Conservation (phyloP, 2,329 filamentous ascomycete species). For the Aureobasidium namibiae region DNA sequence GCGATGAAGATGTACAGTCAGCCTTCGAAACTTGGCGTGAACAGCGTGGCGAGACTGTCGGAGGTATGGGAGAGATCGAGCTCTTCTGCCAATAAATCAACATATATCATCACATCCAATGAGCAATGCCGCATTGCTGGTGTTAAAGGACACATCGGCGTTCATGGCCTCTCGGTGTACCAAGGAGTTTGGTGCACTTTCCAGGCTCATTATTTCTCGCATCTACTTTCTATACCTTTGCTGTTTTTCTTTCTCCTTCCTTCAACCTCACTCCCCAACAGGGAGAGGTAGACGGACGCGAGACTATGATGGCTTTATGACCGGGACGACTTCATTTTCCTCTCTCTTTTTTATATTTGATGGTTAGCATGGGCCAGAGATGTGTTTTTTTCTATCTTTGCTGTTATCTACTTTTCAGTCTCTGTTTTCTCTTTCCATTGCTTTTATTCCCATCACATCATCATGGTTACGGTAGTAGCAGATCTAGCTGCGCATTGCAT, state of each 20-base stretch:
- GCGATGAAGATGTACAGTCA: slow-evolving; percentile 91
- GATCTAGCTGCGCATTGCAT: not conserved
- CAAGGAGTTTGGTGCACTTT: slow-evolving; percentile 8
- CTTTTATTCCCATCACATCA: not conserved
- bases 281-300: not conserved
- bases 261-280: not conserved
- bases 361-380: slow-evolving; percentile 10
- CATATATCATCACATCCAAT: not conserved
- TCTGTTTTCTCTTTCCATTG: slow-evolving; percentile 5
- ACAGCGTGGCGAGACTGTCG: slow-evolving; percentile 50
- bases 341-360: slow-evolving; percentile 5
- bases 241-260: slow-evolving; percentile 4
- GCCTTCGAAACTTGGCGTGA: slow-evolving; percentile 94
- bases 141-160: slow-evolving; percentile 1
- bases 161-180: not conserved
- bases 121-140: not conserved
- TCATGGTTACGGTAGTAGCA: not conserved
- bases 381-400: slow-evolving; percentile 9
- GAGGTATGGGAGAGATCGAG: slow-evolving; percentile 80
- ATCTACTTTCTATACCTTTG: slow-evolving; percentile 11
- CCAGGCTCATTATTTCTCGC: slow-evolving; percentile 1
- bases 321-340: slow-evolving; percentile 7
- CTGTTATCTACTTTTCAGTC: slow-evolving; percentile 10
- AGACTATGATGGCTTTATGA: slow-evolving; percentile 12
- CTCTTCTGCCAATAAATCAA: slow-evolving; percentile 59